phyloP scores from a whole-genome alignment of 2,329 filamentous ascomycete genomes.

The Chaetomiaceae sp. region DNA sequence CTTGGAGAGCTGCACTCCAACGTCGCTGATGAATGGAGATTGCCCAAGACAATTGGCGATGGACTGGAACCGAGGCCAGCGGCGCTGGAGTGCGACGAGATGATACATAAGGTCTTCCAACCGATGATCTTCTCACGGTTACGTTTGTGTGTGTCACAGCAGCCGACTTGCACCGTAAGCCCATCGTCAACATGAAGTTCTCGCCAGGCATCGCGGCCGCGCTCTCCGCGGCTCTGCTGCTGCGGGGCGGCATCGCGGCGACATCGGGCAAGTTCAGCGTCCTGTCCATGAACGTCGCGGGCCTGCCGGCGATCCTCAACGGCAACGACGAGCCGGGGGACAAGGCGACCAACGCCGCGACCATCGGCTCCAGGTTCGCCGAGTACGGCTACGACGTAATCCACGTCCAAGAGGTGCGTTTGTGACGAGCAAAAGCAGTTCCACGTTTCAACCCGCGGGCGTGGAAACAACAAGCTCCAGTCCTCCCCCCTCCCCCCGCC shows the following conservation, averaged over 20 bases:
- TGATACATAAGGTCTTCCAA: not conserved
- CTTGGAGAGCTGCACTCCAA: no score
- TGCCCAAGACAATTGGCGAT: no score
- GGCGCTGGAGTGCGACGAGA: not conserved
- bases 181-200: constrained; percentile 7
- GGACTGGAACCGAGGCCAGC: not conserved
- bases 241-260: not conserved
- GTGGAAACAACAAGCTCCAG: not conserved
- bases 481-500: not conserved
- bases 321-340: constrained; percentile 56
- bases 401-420: constrained; percentile 54
- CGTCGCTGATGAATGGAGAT: no score
- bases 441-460: not conserved
- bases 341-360: constrained; percentile 50
- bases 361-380: constrained; percentile 52
- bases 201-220: not conserved
- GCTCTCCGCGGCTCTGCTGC: constrained; percentile 3
- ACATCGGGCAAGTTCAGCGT: constrained; percentile 14
- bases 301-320: constrained; percentile 45
- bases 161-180: not conserved
- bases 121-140: no score
- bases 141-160: no score
- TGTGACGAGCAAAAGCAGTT: not conserved
- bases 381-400: constrained; percentile 55
- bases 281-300: constrained; percentile 23